Conservation (phyloP, 2,329 filamentous ascomycete species). For the Neofusicoccum laricinum region DNA sequence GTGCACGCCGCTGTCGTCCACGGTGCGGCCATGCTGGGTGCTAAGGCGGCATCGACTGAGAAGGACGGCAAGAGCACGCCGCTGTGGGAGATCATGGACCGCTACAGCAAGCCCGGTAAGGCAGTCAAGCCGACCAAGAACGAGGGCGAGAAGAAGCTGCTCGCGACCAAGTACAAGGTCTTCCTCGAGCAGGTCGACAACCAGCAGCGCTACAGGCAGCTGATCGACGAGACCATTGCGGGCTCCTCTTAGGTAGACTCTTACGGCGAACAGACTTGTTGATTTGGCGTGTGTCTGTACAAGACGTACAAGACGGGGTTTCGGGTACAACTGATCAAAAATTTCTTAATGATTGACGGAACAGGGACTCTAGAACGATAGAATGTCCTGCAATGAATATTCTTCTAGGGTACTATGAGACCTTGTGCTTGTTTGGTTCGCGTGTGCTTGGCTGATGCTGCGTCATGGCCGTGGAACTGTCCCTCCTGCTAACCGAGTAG, state of each 20-base stretch:
- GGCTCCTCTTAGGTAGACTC: conserved; percentile 21
- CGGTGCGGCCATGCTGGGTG: conserved; percentile 96
- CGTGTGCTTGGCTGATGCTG: too few relatives aligned
- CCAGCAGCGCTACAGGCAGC: conserved; percentile 77
- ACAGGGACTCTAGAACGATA: neutral
- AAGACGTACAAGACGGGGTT: neutral
- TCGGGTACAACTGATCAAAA: neutral
- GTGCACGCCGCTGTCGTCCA: conserved; percentile 95
- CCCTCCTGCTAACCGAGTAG: too few relatives aligned
- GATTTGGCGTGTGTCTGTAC: neutral
- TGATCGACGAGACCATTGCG: conserved; percentile 61
- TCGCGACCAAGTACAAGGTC: conserved; percentile 90
- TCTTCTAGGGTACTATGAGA: neutral
- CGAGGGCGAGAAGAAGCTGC: conserved; percentile 69
- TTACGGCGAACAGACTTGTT: too few relatives aligned
- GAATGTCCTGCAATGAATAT: neutral
- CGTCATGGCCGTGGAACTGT: too few relatives aligned
- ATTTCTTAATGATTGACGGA: neutral
- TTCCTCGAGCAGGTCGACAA: conserved; percentile 88
- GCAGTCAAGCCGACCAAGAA: conserved; percentile 74
- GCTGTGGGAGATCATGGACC: conserved; percentile 95
- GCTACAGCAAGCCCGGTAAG: conserved; percentile 91
- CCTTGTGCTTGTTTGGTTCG: too few relatives aligned
- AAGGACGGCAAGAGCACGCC: conserved; percentile 75
- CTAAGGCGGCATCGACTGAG: conserved; percentile 88